Conservation (phyloP, 371 early-diverging fungal genomes). For the Rhizopus sp. region DNA sequence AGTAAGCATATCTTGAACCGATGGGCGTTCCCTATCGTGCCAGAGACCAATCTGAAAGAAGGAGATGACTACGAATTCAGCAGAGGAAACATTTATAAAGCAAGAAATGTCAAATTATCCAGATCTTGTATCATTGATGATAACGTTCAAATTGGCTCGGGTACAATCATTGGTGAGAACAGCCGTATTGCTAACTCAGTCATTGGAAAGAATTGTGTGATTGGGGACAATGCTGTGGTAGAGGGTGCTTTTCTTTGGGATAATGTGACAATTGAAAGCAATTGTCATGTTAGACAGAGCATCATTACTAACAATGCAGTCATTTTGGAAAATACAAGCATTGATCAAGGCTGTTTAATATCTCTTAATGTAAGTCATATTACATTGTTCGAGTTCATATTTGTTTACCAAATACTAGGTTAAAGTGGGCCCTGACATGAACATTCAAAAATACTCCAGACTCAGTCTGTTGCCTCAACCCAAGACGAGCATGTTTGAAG, state of each 20-base stretch:
- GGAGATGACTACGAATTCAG: constrained; percentile 71
- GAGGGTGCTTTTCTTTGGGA: constrained; percentile 88
- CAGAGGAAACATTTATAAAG: constrained; percentile 87
- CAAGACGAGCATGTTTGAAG: constrained; percentile 42
- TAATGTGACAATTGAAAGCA: constrained; percentile 65
- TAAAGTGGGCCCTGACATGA: constrained; percentile 75
- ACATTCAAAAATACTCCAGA: constrained; percentile 70
- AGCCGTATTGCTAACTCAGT: constrained; percentile 73
- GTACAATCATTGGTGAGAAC: constrained; percentile 76
- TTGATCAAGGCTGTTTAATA: constrained; percentile 75
- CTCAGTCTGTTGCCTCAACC: constrained; percentile 58
- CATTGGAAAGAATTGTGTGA: constrained; percentile 82
- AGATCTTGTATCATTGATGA: constrained; percentile 78
- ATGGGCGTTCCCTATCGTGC: constrained; percentile 93
- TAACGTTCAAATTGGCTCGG: constrained; percentile 81
- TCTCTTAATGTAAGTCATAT: constrained; percentile 53
- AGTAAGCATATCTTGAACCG: constrained; percentile 87
- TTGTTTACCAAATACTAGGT: constrained; percentile 45
- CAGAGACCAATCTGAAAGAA: constrained; percentile 79
- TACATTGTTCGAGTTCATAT: neutral
- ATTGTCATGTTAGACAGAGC: constrained; percentile 62
- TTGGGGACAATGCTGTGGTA: constrained; percentile 75
- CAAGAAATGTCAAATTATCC: constrained; percentile 71
- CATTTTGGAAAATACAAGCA: constrained; percentile 63
- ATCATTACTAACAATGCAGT: constrained; percentile 78